These are phyloP conservation scores for Wilcoxina mikolae DNA, from an alignment of 495 filamentous ascomycete species.

Conservation along the genomic window DNA sequence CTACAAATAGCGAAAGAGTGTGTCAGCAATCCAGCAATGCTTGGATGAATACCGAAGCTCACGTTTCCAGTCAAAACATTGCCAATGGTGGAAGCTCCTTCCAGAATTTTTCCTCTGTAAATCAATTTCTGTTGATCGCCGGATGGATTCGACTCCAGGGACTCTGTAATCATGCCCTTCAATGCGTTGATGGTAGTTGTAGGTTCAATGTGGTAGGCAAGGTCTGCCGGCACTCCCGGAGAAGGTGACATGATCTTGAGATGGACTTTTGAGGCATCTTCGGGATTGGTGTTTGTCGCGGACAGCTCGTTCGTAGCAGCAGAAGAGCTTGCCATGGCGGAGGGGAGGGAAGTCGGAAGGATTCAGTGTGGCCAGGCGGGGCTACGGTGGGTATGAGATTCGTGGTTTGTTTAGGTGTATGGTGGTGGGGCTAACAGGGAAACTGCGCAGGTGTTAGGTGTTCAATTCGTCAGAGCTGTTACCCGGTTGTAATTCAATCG, in stretches of 20 bases:
- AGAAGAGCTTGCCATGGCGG: not conserved
- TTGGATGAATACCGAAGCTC: not conserved
- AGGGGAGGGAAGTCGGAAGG: too few relatives aligned
- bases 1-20: not conserved
- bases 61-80: not conserved
- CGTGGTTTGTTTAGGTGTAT: too few relatives aligned
- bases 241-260: conserved; percentile 26
- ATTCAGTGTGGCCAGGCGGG: too few relatives aligned
- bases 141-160: conserved; percentile 18
- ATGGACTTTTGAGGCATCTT: not conserved
- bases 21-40: not conserved
- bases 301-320: not conserved
- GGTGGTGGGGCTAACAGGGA: too few relatives aligned
- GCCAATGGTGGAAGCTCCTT: not conserved
- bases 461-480: too few relatives aligned
- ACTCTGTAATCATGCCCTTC: conserved; percentile 16
- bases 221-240: conserved; percentile 22
- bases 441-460: too few relatives aligned
- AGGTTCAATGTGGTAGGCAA: conserved; percentile 16
- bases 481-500: too few relatives aligned
- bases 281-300: too few relatives aligned
- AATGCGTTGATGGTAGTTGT: conserved; percentile 25
- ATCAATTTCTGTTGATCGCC: conserved; percentile 22
- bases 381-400: too few relatives aligned
- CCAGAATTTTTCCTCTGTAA: conserved; percentile 24